Evolutionary conservation across 805 yeast species (phyloP).

Genomic region (Yarrowia sp.): DNA sequence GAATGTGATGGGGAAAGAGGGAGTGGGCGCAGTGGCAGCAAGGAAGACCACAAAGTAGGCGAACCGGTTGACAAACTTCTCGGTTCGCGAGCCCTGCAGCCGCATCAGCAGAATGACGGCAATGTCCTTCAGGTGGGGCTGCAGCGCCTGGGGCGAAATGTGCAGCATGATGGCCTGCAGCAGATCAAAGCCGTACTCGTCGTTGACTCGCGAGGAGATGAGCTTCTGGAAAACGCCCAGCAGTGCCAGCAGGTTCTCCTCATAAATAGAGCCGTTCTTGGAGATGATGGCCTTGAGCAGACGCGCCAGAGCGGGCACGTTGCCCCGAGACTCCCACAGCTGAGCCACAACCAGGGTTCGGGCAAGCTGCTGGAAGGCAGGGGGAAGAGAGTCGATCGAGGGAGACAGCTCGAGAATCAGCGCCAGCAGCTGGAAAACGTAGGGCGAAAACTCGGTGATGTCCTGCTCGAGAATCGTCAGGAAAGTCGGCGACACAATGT

Average conservation of each 20-base stretch:
- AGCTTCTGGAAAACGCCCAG: constrained; percentile 96
- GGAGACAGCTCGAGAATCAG: constrained; percentile 58
- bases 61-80: constrained; percentile 70
- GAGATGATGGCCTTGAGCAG: constrained; percentile 64
- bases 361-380: constrained; percentile 59
- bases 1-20: constrained; percentile 53
- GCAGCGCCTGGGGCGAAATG: constrained; percentile 51
- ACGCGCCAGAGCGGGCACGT: constrained; percentile 88
- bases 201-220: constrained; percentile 79
- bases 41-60: constrained; percentile 59
- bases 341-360: constrained; percentile 85
- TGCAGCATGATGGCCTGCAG: constrained; percentile 63
- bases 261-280: constrained; percentile 42
- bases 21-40: constrained; percentile 45
- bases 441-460: constrained; percentile 91
- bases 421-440: constrained; percentile 86
- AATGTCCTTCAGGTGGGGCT: constrained; percentile 63
- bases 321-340: constrained; percentile 91
- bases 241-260: constrained; percentile 62
- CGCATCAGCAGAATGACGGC: constrained; percentile 76
- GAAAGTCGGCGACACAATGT: constrained; percentile 62
- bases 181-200: constrained; percentile 79
- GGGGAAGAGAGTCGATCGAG: constrained; percentile 58
- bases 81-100: constrained; percentile 77
- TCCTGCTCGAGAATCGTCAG: constrained; percentile 70